These are phyloP conservation scores for Mycosphaerelloides madeirae DNA, from an alignment of 2,329 filamentous ascomycete species.

Conservation along the genomic window DNA sequence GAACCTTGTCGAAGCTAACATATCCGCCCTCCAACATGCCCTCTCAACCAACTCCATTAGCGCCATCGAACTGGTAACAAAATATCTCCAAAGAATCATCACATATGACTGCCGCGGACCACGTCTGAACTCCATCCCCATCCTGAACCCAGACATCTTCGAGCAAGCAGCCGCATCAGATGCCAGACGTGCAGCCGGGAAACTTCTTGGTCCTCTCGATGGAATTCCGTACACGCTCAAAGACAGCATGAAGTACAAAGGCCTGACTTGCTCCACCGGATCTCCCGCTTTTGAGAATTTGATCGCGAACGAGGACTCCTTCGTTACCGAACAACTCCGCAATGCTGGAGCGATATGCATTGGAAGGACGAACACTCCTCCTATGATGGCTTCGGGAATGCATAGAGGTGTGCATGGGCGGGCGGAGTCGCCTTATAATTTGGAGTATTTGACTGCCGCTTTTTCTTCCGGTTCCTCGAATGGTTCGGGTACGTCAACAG, in stretches of 20 bases:
- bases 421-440: conserved; percentile 55
- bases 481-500: conserved; percentile 49
- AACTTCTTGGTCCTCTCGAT: conserved; percentile 42
- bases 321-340: conserved; percentile 45
- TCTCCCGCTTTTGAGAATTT: conserved; percentile 52
- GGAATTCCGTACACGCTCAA: conserved; percentile 57
- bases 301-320: conserved; percentile 50
- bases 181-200: conserved; percentile 38
- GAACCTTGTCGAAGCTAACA: conserved; percentile 46
- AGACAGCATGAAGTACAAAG: conserved; percentile 53
- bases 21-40: conserved; percentile 42
- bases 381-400: conserved; percentile 57
- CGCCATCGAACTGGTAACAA: conserved; percentile 43
- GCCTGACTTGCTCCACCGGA: conserved; percentile 51
- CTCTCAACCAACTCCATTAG: conserved; percentile 39
- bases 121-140: conserved; percentile 46
- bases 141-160: conserved; percentile 45
- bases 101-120: conserved; percentile 42
- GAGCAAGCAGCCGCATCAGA: conserved; percentile 48
- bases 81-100: conserved; percentile 46
- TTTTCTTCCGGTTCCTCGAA: conserved; percentile 57
- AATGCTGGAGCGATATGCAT: conserved; percentile 49
- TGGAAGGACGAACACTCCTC: conserved; percentile 57
- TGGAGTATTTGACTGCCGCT: conserved; percentile 49
- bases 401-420: conserved; percentile 54